These are phyloP conservation scores for Chalaropsis thielavioides DNA, from an alignment of 2,329 filamentous ascomycete species.

Conservation along the genomic window DNA sequence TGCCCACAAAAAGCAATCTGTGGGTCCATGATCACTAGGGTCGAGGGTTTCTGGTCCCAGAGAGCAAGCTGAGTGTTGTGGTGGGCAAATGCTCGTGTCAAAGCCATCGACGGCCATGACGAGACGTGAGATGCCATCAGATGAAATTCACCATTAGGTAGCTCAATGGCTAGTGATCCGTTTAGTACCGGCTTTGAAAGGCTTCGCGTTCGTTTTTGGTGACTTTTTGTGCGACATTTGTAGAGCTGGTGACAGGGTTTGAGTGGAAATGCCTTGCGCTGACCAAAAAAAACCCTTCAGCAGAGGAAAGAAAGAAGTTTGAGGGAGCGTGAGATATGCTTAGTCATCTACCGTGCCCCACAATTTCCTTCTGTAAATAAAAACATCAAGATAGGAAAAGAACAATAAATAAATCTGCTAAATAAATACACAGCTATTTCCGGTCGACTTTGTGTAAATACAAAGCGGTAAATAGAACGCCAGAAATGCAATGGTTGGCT, in stretches of 20 bases:
- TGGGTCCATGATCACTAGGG: conserved; percentile 13
- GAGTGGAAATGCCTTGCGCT: not conserved
- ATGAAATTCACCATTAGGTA: not conserved
- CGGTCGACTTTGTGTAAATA: not conserved
- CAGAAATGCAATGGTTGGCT: not conserved
- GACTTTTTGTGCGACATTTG: not conserved
- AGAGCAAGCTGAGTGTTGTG: not conserved
- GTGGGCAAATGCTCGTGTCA: not conserved
- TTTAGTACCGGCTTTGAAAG: not conserved
- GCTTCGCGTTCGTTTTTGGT: not conserved
- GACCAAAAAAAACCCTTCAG: not conserved
- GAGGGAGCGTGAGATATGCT: not conserved
- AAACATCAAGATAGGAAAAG: not conserved
- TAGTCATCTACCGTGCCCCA: not conserved
- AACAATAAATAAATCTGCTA: not conserved
- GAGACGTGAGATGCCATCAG: not conserved
- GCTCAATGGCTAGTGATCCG: not conserved
- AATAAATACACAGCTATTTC: not conserved
- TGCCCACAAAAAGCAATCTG: conserved; percentile 3
- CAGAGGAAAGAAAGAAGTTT: not conserved
- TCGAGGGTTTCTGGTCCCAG: conserved; percentile 5
- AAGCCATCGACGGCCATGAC: not conserved
- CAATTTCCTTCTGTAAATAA: not conserved
- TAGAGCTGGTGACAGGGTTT: not conserved
- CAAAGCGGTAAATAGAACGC: not conserved